These are phyloP conservation scores for Elongisporangium undulatum DNA, from an alignment of 352 stramenopile species.

Conservation along the genomic window DNA sequence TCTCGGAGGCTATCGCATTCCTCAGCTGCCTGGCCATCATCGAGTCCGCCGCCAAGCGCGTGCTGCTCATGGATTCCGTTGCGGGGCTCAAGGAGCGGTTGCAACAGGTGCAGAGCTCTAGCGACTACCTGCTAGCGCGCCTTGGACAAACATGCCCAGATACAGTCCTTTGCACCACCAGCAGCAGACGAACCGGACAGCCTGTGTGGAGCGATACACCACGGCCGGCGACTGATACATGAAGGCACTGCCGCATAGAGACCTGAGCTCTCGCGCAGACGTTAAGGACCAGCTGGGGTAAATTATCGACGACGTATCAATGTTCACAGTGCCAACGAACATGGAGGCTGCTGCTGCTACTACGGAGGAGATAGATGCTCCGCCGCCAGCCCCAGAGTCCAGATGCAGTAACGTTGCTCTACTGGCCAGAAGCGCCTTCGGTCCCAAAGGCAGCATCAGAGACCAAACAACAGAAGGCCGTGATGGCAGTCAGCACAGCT, in stretches of 20 bases:
- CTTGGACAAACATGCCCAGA: slow-evolving; percentile 2
- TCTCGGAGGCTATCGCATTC: slow-evolving; percentile 52
- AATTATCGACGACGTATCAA: slow-evolving; percentile 59
- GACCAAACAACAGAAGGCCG: background rate
- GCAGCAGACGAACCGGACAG: slow-evolving; percentile 10
- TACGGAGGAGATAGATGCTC: background rate
- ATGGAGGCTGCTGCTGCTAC: background rate
- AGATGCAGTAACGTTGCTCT: slow-evolving; percentile 13
- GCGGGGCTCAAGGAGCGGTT: slow-evolving; percentile 45
- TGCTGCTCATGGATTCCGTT: slow-evolving; percentile 50
- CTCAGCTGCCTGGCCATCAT: slow-evolving; percentile 64
- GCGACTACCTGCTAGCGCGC: slow-evolving; percentile 4
- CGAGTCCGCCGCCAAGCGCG: slow-evolving; percentile 67
- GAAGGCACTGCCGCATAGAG: slow-evolving; percentile 33
- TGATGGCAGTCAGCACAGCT: too few species aligned
- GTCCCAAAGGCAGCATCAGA: background rate
- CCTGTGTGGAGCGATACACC: slow-evolving; percentile 47
- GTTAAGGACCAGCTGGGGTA: slow-evolving; percentile 73
- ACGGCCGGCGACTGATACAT: slow-evolving; percentile 61
- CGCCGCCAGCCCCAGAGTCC: background rate
- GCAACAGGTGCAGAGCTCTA: slow-evolving; percentile 21
- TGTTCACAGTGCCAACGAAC: slow-evolving; percentile 29
- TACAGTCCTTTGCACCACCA: slow-evolving; percentile 2
- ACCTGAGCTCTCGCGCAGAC: slow-evolving; percentile 20
- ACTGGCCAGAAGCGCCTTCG: slow-evolving; percentile 34